Percentiles rank a stretch among this genome's conserved stretches.
Conservation (phyloP, 139 green algal species). For the Eudorina sp. region DNA sequence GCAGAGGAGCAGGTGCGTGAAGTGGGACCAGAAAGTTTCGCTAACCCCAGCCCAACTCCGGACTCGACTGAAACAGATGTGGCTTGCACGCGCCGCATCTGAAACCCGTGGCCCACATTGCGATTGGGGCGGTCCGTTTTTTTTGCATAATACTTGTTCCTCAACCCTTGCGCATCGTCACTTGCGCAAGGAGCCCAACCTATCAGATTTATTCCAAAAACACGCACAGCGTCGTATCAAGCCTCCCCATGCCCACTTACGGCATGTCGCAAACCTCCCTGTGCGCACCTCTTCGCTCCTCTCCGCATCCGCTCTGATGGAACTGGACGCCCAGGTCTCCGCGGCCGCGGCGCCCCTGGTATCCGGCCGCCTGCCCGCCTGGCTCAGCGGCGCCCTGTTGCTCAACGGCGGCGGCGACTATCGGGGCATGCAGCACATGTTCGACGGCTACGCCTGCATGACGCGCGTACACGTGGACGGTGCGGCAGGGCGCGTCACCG, state of each 20-base stretch:
- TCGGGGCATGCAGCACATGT: slow-evolving; percentile 75
- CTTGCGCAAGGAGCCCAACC: not conserved
- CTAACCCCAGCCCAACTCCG: not conserved
- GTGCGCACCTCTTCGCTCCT: not conserved
- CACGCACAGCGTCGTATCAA: not conserved
- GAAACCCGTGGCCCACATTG: no score
- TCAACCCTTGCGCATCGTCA: not conserved
- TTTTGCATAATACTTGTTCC: not conserved
- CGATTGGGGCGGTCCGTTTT: no score
- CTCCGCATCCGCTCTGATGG: not conserved
- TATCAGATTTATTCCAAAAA: not conserved
- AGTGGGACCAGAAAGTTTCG: not conserved
- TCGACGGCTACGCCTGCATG: slow-evolving; percentile 84
- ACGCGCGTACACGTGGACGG: slow-evolving; percentile 63
- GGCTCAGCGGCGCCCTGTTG: slow-evolving; percentile 72
- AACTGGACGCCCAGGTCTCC: not conserved
- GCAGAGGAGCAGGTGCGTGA: slow-evolving; percentile 3
- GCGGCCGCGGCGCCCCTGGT: not conserved
- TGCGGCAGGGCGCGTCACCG: slow-evolving; percentile 38
- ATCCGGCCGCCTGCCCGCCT: slow-evolving; percentile 58
- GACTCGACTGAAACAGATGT: no score
- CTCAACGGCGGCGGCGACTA: slow-evolving; percentile 75
- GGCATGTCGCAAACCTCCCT: not conserved
- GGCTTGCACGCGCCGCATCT: no score
- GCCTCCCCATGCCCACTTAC: not conserved